A percentile compares a stretch with the other conserved stretches of the same genome.
Evolutionary conservation across 345 rosid genomes (phyloP).

Genomic region (Lumnitzera racemosa): DNA sequence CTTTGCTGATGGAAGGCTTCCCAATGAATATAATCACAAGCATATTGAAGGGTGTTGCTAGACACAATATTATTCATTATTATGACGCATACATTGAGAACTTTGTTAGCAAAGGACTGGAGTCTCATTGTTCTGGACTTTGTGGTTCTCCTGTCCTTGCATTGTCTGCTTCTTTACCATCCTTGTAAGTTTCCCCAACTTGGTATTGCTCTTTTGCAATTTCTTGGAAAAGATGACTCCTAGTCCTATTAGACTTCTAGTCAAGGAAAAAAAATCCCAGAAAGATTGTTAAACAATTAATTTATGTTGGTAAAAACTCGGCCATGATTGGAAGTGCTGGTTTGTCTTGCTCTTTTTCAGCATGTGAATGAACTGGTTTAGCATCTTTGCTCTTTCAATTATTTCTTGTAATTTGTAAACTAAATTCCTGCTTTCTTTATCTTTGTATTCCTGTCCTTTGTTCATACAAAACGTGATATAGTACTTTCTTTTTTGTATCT

Average conservation of each 20-base stretch:
- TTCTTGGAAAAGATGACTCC: neutral
- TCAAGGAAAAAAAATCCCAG: too few species aligned
- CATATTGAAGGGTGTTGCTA: slow-evolving; percentile 34
- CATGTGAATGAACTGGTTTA: too few species aligned
- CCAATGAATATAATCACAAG: slow-evolving; percentile 54
- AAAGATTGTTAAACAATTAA: too few species aligned
- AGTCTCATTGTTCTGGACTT: slow-evolving; percentile 24
- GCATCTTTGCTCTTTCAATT: too few species aligned
- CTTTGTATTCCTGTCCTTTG: too few species aligned
- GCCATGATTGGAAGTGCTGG: too few species aligned
- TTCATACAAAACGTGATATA: too few species aligned
- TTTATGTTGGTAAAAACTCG: too few species aligned
- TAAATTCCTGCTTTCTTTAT: too few species aligned
- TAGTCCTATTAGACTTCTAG: neutral
- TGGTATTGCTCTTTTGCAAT: slow-evolving; percentile 2
- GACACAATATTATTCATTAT: slow-evolving; percentile 48
- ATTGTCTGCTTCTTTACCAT: slow-evolving; percentile 63
- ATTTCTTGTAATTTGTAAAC: too few species aligned
- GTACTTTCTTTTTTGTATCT: too few species aligned
- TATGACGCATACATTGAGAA: slow-evolving; percentile 44
- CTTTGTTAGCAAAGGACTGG: slow-evolving; percentile 25
- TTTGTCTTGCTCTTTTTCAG: too few species aligned
- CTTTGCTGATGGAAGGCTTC: slow-evolving; percentile 74
- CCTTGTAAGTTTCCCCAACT: slow-evolving; percentile 45
- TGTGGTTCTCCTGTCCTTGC: slow-evolving; percentile 51